Evolutionary conservation across 2,329 filamentous ascomycete genomes (phyloP).

Genomic region (Cordyceps cicadae): DNA sequence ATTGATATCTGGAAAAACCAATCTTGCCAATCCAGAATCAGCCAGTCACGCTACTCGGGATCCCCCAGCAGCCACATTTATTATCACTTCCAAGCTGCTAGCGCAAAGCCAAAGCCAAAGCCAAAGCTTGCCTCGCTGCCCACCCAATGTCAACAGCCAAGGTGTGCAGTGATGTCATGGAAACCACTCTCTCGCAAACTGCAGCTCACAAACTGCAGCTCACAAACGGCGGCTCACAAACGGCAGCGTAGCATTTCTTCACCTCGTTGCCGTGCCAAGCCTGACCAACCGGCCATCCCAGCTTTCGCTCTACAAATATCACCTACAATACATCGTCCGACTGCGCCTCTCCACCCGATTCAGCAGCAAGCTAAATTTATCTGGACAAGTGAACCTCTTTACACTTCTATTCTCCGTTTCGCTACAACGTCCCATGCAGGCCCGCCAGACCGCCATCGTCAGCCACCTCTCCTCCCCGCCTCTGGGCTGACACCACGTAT

Average conservation of each 20-base stretch:
- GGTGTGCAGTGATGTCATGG: slow-evolving; percentile 7
- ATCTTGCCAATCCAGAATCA: too few species aligned
- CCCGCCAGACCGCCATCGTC: background rate
- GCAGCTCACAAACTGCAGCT: too few species aligned
- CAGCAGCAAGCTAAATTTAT: background rate
- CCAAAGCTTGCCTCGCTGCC: background rate
- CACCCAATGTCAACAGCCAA: background rate
- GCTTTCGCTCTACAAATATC: background rate
- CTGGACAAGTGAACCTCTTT: too few species aligned
- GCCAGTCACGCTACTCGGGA: background rate
- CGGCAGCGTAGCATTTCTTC: background rate
- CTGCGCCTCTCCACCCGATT: background rate
- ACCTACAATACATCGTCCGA: background rate
- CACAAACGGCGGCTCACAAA: background rate
- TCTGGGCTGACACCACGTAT: background rate
- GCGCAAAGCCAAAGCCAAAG: background rate
- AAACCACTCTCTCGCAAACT: too few species aligned
- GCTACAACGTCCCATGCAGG: too few species aligned
- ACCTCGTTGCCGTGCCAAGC: background rate
- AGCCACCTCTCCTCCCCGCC: background rate
- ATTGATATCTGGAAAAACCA: too few species aligned
- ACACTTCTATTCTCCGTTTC: background rate
- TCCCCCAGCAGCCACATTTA: background rate
- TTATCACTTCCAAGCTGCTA: too few species aligned
- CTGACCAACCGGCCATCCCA: background rate